Conservation (phyloP, 192 early-diverging fungal species). For the Podila epigama region DNA sequence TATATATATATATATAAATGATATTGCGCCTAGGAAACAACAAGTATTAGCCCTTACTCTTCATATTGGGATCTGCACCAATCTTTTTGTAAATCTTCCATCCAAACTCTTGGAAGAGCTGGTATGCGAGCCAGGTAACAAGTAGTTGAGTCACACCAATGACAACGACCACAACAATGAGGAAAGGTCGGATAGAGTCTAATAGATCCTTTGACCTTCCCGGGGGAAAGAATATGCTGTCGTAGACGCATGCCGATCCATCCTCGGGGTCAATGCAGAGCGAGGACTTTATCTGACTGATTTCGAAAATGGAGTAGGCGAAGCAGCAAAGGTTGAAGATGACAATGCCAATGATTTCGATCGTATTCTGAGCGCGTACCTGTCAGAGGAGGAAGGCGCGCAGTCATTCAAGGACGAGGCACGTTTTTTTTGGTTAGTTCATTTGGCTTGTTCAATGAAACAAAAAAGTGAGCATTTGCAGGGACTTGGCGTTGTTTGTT, state of each 20-base stretch:
- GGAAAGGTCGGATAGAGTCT: conserved; percentile 26
- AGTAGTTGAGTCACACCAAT: conserved; percentile 58
- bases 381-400: conserved; percentile 11
- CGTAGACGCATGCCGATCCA: conserved; percentile 1
- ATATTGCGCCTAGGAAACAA: too few species aligned
- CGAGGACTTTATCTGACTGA: conserved; percentile 60
- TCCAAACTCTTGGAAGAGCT: conserved; percentile 67
- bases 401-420: too few species aligned
- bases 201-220: conserved; percentile 4
- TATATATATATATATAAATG: too few species aligned
- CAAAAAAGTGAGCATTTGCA: too few species aligned
- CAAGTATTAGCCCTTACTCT: conserved; percentile 58
- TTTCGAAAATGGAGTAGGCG: conserved; percentile 74
- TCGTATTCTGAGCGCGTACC: conserved; percentile 75
- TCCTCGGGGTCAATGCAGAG: neutral
- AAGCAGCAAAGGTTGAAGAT: conserved; percentile 74
- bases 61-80: conserved; percentile 67
- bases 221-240: neutral
- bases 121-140: conserved; percentile 58
- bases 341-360: conserved; percentile 74
- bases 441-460: neutral
- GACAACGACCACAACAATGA: conserved; percentile 67
- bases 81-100: conserved; percentile 77
- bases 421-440: too few species aligned
- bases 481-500: too few species aligned